Evolutionary conservation across 129 eudicot species (phyloP), one percentile per base, ranked within the genome.

Genomic region (Saussurea involucrata): DNA sequence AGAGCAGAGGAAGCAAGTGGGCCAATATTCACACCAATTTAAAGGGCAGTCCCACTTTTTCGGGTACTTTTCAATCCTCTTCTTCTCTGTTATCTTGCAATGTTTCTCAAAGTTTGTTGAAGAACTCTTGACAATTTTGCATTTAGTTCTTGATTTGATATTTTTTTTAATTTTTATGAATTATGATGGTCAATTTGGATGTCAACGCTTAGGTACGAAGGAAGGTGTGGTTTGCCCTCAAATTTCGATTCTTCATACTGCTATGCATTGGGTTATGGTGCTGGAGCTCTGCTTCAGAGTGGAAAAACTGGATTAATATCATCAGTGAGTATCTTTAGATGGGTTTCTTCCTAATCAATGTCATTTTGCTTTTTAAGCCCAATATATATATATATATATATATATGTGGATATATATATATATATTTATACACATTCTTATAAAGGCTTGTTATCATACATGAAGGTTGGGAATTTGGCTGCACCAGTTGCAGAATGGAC

Each of bases 401-500:
- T 28, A 28, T 28, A n/a, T n/a, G n/a, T n/a, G n/a, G n/a, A n/a
- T n/a, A n/a, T n/a, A n/a, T n/a, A n/a, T n/a, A n/a, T n/a, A n/a
- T n/a, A n/a, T n/a, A n/a, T n/a, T n/a, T 28, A 28, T 28, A n/a
- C 40, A 74, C 13, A 57, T 63, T 66, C 44, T 73, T 8, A 64
- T 21, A 22, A 55, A 1, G 24, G 6, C 37, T 24, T 71, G 32
- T 44, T 82, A 20, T 71, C 17, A 28, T 78, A 15, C 74, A 36
- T 82, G 25, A 78, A 95, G 97, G 99, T 95, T 33, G 99, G 90
- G 44, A 95, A 95, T 74, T 87, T 95, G 81, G 94, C 95, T 76
- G 97, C 99, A 60, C 99, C 99, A 15, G 99, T 95, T 68, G 87
- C 85, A 74, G 95, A 95, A 63, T 95, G 99, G 99, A 92, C 97